Conservation (phyloP, 176 grass and related monocot species). For the Rhynchospora pubera region DNA sequence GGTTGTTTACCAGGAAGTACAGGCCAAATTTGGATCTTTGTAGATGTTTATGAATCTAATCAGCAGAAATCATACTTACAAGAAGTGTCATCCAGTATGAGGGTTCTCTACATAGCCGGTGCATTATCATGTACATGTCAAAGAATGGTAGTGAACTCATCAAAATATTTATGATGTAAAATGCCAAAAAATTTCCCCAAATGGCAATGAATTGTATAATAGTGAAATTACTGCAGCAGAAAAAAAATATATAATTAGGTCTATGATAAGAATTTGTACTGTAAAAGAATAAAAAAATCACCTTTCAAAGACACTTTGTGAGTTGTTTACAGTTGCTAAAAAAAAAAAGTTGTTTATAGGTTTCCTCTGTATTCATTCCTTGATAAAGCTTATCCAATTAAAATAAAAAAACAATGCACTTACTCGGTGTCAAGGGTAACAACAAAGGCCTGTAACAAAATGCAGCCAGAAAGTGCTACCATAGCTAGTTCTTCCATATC, state of each 20-base stretch:
- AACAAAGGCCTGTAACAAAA: conserved; percentile 94
- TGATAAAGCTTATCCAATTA: neutral
- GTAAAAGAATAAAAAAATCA: neutral
- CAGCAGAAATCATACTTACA: conserved; percentile 43
- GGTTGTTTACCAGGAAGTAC: neutral
- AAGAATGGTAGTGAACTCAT: conserved; percentile 45
- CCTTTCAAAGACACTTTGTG: neutral
- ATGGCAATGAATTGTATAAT: conserved; percentile 53
- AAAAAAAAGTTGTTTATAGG: neutral
- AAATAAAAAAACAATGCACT: conserved; percentile 3
- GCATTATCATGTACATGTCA: conserved; percentile 74
- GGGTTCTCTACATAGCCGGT: conserved; percentile 51
- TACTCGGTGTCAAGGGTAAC: conserved; percentile 81
- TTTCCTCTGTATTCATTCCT: neutral
- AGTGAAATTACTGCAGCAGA: conserved; percentile 64
- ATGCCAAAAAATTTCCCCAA: conserved; percentile 82
- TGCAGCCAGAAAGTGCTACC: conserved; percentile 84
- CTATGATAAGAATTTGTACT: conserved; percentile 3
- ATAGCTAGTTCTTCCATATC: conserved; percentile 81
- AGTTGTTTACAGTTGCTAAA: no score
- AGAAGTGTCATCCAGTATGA: conserved; percentile 82
- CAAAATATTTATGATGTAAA: conserved; percentile 74
- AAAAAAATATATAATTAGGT: neutral
- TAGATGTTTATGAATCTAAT: neutral
- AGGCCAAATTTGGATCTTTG: neutral